A percentile compares a stretch with the other conserved stretches of the same genome.
Conservation (phyloP, 2,329 filamentous ascomycete genomes). For the Penicillium sp. region DNA sequence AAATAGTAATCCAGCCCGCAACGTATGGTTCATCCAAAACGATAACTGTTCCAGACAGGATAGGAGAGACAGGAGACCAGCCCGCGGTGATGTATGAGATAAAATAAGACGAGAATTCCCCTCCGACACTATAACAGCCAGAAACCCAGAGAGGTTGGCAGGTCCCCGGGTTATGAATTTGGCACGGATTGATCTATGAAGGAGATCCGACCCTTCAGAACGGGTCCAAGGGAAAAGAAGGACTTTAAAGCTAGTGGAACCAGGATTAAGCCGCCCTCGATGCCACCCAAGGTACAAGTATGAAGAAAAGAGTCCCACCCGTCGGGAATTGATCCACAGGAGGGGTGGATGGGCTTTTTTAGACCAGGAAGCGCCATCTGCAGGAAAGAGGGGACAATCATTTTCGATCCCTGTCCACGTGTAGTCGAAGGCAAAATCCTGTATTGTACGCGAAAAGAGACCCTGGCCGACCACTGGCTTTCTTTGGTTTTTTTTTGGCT, state of each 20-base stretch:
- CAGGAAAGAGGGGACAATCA: conserved; percentile 5
- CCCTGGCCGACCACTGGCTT: conserved; percentile 4
- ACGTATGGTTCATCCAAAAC: background rate
- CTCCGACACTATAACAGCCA: background rate
- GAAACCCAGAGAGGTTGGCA: background rate
- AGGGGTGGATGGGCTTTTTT: conserved; percentile 14
- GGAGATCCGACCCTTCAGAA: background rate
- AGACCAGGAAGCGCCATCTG: conserved; percentile 4
- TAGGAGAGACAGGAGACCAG: background rate
- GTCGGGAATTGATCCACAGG: conserved; percentile 15
- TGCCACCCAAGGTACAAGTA: conserved; percentile 18
- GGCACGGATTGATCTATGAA: background rate
- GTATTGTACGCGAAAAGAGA: background rate
- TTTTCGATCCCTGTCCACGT: conserved; percentile 24
- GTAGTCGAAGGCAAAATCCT: conserved; percentile 10
- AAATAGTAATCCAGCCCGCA: background rate
- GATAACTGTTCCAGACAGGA: conserved; percentile 4
- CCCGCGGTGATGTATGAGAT: background rate
- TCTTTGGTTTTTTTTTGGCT: conserved; percentile 1
- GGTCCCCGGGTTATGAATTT: background rate
- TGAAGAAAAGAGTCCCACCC: conserved; percentile 15
- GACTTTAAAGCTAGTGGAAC: conserved; percentile 20
- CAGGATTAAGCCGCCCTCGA: conserved; percentile 20
- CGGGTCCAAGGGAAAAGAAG: conserved; percentile 3
- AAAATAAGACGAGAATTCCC: background rate